Percentiles rank a stretch among this genome's conserved stretches.
Conservation (phyloP, 495 filamentous ascomycete species). For the Tetracladium marchalianum region DNA sequence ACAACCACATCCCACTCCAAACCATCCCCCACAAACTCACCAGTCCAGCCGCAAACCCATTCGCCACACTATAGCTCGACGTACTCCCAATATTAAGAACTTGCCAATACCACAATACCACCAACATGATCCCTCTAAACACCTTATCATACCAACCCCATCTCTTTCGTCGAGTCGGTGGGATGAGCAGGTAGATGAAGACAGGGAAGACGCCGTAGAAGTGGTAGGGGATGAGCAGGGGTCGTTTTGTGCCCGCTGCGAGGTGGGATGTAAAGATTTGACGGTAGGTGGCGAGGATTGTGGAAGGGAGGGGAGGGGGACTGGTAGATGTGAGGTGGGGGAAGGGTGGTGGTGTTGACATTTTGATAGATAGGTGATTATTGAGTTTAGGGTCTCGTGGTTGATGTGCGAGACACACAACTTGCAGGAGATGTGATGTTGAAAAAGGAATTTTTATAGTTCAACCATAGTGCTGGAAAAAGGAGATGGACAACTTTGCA, state of each 20-base stretch:
- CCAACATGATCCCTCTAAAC: constrained; percentile 39
- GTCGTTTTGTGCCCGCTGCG: constrained; percentile 31
- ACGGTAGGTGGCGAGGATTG: constrained; percentile 10
- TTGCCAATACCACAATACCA: constrained; percentile 22
- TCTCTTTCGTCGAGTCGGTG: constrained; percentile 37
- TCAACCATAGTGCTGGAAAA: too few relatives aligned
- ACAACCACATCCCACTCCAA: constrained; percentile 50
- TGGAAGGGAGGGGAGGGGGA: constrained; percentile 2
- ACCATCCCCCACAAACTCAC: constrained; percentile 55
- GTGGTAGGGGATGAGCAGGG: constrained; percentile 47
- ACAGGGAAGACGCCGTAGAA: constrained; percentile 33
- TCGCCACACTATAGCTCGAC: constrained; percentile 44
- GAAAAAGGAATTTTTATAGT: too few relatives aligned
- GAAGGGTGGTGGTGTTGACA: constrained; percentile 3
- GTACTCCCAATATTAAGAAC: constrained; percentile 37
- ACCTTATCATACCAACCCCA: constrained; percentile 19
- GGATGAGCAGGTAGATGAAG: constrained; percentile 45
- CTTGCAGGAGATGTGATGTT: too few relatives aligned
- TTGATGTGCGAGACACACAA: too few relatives aligned
- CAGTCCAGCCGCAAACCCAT: constrained; percentile 60
- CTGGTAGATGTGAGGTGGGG: constrained; percentile 13
- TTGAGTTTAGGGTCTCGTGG: too few relatives aligned
- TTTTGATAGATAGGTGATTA: neutral
- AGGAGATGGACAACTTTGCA: too few relatives aligned
- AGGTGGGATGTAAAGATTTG: constrained; percentile 14